Evolutionary conservation across 2,329 filamentous ascomycete genomes (phyloP).

Genomic region (Sarocladiaceae sp.): DNA sequence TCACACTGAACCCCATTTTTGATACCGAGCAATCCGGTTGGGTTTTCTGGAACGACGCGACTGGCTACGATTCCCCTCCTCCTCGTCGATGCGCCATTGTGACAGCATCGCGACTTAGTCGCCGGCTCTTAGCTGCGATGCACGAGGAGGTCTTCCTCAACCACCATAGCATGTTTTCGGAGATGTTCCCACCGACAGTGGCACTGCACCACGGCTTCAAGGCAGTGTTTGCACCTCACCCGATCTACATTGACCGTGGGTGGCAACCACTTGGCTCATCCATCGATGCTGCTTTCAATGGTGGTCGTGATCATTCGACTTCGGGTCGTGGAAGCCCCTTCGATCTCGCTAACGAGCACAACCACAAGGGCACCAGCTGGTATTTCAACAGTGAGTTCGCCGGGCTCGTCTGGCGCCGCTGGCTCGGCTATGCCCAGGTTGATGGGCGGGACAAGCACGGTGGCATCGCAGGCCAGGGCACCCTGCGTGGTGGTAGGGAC

Average conservation of each 20-base stretch:
- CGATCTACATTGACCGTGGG: constrained; percentile 69
- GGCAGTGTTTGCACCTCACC: constrained; percentile 74
- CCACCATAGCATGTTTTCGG: constrained; percentile 67
- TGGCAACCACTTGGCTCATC: constrained; percentile 61
- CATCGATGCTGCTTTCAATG: constrained; percentile 73
- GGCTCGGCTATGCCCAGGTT: constrained; percentile 57
- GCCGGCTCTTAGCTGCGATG: constrained; percentile 62
- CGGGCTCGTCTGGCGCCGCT: constrained; percentile 69
- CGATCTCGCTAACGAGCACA: constrained; percentile 66
- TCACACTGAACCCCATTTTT: constrained; percentile 72
- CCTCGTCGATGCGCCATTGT: constrained; percentile 67
- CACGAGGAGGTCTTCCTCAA: constrained; percentile 64
- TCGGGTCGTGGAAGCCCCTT: constrained; percentile 62
- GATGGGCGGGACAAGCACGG: constrained; percentile 43
- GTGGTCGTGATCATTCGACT: constrained; percentile 59
- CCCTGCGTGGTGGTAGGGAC: constrained; percentile 42
- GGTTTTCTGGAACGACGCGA: constrained; percentile 65
- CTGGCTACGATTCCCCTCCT: constrained; percentile 56
- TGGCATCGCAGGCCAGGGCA: constrained; percentile 41
- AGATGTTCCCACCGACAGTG: constrained; percentile 70
- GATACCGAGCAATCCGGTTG: constrained; percentile 65
- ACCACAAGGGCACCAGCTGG: constrained; percentile 76
- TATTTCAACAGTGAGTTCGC: constrained; percentile 79
- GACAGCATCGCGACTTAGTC: constrained; percentile 62
- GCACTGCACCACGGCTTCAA: constrained; percentile 73